phyloP scores from a whole-genome alignment of 164 flowering plant species.

The Aristolochia fimbriata region DNA sequence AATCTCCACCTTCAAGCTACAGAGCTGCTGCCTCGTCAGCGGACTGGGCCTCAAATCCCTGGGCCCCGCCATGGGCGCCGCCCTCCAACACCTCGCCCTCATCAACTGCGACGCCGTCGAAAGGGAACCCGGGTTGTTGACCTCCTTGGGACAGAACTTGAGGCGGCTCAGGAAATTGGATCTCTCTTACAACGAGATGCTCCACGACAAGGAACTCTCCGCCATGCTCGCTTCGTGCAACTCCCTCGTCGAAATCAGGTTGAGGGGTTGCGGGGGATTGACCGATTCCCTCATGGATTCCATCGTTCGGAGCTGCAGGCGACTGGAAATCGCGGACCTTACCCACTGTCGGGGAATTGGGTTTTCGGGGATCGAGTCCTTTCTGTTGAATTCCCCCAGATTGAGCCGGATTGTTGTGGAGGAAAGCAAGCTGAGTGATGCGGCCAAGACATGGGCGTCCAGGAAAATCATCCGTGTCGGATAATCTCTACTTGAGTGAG shows the following conservation, averaged over 20 bases:
- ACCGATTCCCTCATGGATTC: conserved; percentile 23
- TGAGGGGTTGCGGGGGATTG: conserved; percentile 55
- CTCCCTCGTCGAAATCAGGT: conserved; percentile 37
- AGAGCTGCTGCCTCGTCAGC: conserved; percentile 73
- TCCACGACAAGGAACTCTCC: conserved; percentile 56
- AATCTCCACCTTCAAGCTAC: conserved; percentile 42
- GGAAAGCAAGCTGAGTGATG: conserved; percentile 45
- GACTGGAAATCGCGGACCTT: conserved; percentile 41
- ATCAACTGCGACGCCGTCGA: conserved; percentile 70
- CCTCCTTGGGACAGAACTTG: conserved; percentile 56
- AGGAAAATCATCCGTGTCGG: conserved; percentile 32
- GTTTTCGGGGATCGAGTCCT: conserved; percentile 34
- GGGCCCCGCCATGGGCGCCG: conserved; percentile 21
- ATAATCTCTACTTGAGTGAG: neutral
- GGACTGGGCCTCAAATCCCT: conserved; percentile 53
- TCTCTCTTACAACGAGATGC: conserved; percentile 60
- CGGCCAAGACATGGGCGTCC: conserved; percentile 29
- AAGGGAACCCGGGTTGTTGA: conserved; percentile 57
- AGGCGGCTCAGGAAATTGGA: conserved; percentile 46
- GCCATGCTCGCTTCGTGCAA: conserved; percentile 61
- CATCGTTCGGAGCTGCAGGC: conserved; percentile 38
- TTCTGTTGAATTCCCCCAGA: conserved; percentile 27
- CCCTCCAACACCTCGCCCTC: conserved; percentile 55
- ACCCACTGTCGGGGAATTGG: conserved; percentile 37
- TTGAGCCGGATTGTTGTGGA: conserved; percentile 48